Base-by-base conservation (phyloP, 2,329 filamentous ascomycete species). In the Arthrobotrys musiformis region DNA sequence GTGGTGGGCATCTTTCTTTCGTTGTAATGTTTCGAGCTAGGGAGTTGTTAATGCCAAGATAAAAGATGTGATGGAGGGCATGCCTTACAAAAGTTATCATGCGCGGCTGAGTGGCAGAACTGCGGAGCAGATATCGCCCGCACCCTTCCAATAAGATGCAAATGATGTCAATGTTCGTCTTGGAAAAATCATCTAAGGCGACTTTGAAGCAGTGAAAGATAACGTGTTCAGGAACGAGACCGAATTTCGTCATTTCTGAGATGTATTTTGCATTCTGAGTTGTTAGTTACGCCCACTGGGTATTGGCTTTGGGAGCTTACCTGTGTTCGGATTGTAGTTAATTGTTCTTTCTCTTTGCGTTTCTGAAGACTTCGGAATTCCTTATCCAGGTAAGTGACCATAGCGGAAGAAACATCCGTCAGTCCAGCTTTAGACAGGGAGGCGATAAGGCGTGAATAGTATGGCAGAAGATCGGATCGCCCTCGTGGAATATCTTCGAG, bases 151-250 rank as follows among this genome's bases (percentile, higher is more conserved):
- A 87, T 28, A 99, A 86, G 81, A 96, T 97, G 81, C 94, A 96
- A 79, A 99, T 94, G 81, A 99, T 97, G 83, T 99, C 96, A 79
- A 99, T 97, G 82, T 99, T 99, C 92, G 97, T 97, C 78, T 94
- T 89, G 1, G 95, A 97, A 82, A 99, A 99, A 82, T 99, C 95
- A 81, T 99, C 95, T 28, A 99, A 85, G 80, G 94, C 96, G 83
- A 99, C 94, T 84, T 97, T 99, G 81, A 99, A 89, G 82, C 95
- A 99, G 82, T 99, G 95, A 82, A 99, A 99, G 66, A 99, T 96
- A 79, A 99, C 94, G 84, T 99, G 95, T 83, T 99, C 95, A 0
- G 96, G 95, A 7, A 99, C 95, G 33, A 97, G 93, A 33, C 95
- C 94, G 82, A 99, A 99, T 82, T 99, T 99, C 74, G 95, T 99